Percentiles rank a stretch among this genome's conserved stretches.
phyloP scores from a whole-genome alignment of 1,284 basidiomycete genomes.

The Earliella scabrosa region DNA sequence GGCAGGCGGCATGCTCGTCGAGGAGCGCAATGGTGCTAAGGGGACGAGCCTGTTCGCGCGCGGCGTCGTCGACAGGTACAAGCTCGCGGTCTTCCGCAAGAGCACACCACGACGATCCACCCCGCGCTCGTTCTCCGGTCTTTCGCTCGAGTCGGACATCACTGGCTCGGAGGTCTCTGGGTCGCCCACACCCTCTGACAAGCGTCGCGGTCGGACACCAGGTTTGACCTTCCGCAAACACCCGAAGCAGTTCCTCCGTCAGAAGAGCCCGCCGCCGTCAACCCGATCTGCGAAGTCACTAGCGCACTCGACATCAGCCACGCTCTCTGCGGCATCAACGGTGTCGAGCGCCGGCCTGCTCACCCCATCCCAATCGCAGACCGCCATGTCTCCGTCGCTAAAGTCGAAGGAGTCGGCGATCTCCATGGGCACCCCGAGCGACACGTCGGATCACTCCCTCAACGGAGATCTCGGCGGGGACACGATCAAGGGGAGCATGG shows the following conservation, averaged over 20 bases:
- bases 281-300: constrained; percentile 55
- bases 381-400: constrained; percentile 63
- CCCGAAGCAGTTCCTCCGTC: constrained; percentile 69
- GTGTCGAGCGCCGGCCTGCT: constrained; percentile 53
- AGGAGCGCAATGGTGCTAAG: constrained; percentile 78
- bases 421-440: constrained; percentile 68
- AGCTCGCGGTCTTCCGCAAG: constrained; percentile 82
- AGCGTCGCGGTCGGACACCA: constrained; percentile 66
- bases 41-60: constrained; percentile 81
- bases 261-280: constrained; percentile 66
- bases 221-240: constrained; percentile 74
- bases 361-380: constrained; percentile 61
- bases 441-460: constrained; percentile 71
- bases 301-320: constrained; percentile 49
- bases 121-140: constrained; percentile 54
- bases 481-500: constrained; percentile 28
- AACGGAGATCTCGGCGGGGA: constrained; percentile 47
- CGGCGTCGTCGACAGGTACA: constrained; percentile 82
- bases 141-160: constrained; percentile 57
- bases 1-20: constrained; percentile 59
- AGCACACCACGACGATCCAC: constrained; percentile 58
- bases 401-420: constrained; percentile 78
- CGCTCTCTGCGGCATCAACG: constrained; percentile 48
- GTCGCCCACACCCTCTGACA: constrained; percentile 55
- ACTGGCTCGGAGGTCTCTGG: constrained; percentile 33